These are phyloP conservation scores for Lactifluus volemus DNA, from an alignment of 768 basidiomycete species.

Conservation along the genomic window DNA sequence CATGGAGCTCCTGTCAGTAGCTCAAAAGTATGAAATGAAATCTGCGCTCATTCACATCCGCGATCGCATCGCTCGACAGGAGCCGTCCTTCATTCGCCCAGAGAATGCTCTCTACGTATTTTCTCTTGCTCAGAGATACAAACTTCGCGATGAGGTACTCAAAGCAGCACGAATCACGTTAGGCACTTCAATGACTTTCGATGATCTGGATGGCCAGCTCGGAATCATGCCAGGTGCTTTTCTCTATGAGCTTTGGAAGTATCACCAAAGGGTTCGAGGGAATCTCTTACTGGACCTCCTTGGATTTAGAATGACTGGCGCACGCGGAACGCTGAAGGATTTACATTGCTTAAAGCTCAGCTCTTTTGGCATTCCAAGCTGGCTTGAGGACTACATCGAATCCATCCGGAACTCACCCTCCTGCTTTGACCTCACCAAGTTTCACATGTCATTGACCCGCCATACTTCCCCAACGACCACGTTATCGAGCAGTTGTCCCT, in stretches of 20 bases:
- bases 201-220: background rate
- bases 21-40: conserved; percentile 3
- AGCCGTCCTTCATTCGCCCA: background rate
- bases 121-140: background rate
- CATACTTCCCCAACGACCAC: background rate
- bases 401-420: background rate
- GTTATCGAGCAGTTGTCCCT: background rate
- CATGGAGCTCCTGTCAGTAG: conserved; percentile 4
- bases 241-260: conserved; percentile 2
- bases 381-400: background rate
- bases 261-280: conserved; percentile 13
- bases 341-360: background rate
- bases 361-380: background rate
- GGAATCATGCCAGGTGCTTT: background rate
- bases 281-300: background rate
- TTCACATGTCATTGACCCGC: conserved; percentile 1
- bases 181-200: background rate
- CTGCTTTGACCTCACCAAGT: background rate
- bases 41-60: background rate
- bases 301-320: background rate
- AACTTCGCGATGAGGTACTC: background rate
- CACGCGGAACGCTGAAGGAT: background rate
- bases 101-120: background rate
- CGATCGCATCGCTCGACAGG: background rate
- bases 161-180: background rate